Percentiles rank a stretch among this genome's conserved stretches.
These are phyloP conservation scores for Rhynchosporium agropyri DNA, from an alignment of 2,329 filamentous ascomycete species.

Conservation along the genomic window DNA sequence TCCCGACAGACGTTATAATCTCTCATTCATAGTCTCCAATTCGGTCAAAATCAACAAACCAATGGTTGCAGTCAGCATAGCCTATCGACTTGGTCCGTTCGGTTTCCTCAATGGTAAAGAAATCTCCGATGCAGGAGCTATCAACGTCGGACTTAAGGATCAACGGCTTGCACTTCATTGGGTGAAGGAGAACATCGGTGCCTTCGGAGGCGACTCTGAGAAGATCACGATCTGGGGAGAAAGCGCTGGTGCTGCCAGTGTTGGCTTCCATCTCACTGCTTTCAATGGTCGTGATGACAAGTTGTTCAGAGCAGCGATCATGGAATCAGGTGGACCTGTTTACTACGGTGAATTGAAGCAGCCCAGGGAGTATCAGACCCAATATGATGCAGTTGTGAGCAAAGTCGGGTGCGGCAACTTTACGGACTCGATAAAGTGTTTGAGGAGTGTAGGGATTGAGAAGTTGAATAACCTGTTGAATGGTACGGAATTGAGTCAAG, in stretches of 20 bases:
- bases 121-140: slow-evolving; percentile 53
- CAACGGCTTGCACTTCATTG: slow-evolving; percentile 60
- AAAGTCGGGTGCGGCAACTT: slow-evolving; percentile 38
- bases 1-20: slow-evolving; percentile 45
- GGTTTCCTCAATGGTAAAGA: slow-evolving; percentile 65
- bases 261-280: slow-evolving; percentile 48
- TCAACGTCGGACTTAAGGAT: slow-evolving; percentile 66
- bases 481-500: slow-evolving; percentile 37
- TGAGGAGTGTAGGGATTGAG: slow-evolving; percentile 35
- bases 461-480: slow-evolving; percentile 38
- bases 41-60: slow-evolving; percentile 42
- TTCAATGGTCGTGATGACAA: slow-evolving; percentile 57
- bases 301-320: slow-evolving; percentile 53
- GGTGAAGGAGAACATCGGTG: slow-evolving; percentile 47
- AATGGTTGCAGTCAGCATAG: slow-evolving; percentile 55
- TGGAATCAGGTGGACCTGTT: slow-evolving; percentile 45
- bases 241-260: slow-evolving; percentile 48
- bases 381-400: slow-evolving; percentile 43
- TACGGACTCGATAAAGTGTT: slow-evolving; percentile 35
- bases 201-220: slow-evolving; percentile 39
- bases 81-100: slow-evolving; percentile 64
- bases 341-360: slow-evolving; percentile 17
- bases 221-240: slow-evolving; percentile 49
- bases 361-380: slow-evolving; percentile 32
- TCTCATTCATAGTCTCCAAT: slow-evolving; percentile 57